phyloP scores from a whole-genome alignment of 305 asterid genomes.

The Caryopteris hybrid region DNA sequence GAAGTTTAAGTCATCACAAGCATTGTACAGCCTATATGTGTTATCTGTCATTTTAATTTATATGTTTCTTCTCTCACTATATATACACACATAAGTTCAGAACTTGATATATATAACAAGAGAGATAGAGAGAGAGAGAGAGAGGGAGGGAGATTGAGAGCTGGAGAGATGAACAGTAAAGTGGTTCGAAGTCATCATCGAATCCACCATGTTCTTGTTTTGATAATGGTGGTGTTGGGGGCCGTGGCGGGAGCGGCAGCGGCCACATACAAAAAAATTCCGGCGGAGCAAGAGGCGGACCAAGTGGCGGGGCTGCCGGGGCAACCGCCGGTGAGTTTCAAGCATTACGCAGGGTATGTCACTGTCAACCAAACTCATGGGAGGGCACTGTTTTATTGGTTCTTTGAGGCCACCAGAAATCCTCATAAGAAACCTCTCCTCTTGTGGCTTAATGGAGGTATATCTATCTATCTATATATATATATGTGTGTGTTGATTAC shows the following conservation, averaged over 20 bases:
- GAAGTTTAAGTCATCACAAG: background rate
- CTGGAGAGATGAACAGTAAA: too few species aligned
- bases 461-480: background rate
- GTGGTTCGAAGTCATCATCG: too few species aligned
- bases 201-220: background rate
- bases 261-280: background rate
- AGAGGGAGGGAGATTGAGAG: too few species aligned
- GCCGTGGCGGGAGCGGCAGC: background rate
- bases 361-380: conserved; percentile 67
- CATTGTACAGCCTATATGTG: background rate
- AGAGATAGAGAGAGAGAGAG: background rate
- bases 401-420: conserved; percentile 55
- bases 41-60: conserved; percentile 12
- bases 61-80: background rate
- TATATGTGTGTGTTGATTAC: too few species aligned
- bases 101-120: background rate
- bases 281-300: conserved; percentile 55
- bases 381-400: conserved; percentile 92
- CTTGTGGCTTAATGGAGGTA: conserved; percentile 92
- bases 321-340: conserved; percentile 65
- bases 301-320: conserved; percentile 61
- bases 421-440: conserved; percentile 56
- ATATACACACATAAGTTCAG: background rate
- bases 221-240: background rate
- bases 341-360: conserved; percentile 75